Percentiles rank a stretch among this genome's conserved stretches.
Evolutionary conservation across 768 basidiomycete genomes (phyloP).

Genomic region (Boletus sp.): DNA sequence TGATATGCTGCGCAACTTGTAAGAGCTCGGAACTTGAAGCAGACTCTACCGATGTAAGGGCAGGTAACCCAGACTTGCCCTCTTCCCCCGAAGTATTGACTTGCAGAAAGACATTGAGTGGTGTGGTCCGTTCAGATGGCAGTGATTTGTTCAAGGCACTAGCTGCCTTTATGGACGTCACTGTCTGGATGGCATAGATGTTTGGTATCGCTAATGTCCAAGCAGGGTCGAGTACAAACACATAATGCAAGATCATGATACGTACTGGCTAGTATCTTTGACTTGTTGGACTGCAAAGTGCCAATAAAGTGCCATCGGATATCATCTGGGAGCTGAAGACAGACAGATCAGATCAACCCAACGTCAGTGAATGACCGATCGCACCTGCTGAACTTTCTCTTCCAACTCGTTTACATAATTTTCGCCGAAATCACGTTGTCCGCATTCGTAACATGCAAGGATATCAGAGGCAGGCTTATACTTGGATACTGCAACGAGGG

Average conservation of each 20-base stretch:
- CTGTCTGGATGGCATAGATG: slow-evolving; percentile 81
- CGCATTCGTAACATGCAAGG: slow-evolving; percentile 73
- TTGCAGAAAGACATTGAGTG: slow-evolving; percentile 84
- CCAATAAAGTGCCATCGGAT: slow-evolving; percentile 99
- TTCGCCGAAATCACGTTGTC: slow-evolving; percentile 93
- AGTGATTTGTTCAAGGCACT: slow-evolving; percentile 75
- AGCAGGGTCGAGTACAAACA: slow-evolving; percentile 5
- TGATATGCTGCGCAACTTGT: slow-evolving; percentile 67
- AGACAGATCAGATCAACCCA: slow-evolving; percentile 8
- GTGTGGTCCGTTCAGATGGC: slow-evolving; percentile 48
- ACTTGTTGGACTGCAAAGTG: slow-evolving; percentile 89
- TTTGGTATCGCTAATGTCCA: slow-evolving; percentile 73
- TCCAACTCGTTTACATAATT: slow-evolving; percentile 95
- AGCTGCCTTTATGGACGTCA: slow-evolving; percentile 80
- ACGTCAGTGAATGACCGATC: slow-evolving; percentile 17
- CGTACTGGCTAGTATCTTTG: slow-evolving; percentile 81
- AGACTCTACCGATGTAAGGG: slow-evolving; percentile 42
- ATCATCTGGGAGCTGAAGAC: slow-evolving; percentile 70
- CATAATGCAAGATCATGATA: slow-evolving; percentile 4
- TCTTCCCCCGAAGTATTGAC: slow-evolving; percentile 96
- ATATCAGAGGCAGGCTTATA: slow-evolving; percentile 89
- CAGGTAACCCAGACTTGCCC: slow-evolving; percentile 80
- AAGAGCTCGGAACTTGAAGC: slow-evolving; percentile 49
- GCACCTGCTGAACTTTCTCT: slow-evolving; percentile 75
- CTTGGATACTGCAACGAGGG: slow-evolving; percentile 89